phyloP scores from a whole-genome alignment of 2,329 filamentous ascomycete species.

The Harringtonia lauricola region DNA sequence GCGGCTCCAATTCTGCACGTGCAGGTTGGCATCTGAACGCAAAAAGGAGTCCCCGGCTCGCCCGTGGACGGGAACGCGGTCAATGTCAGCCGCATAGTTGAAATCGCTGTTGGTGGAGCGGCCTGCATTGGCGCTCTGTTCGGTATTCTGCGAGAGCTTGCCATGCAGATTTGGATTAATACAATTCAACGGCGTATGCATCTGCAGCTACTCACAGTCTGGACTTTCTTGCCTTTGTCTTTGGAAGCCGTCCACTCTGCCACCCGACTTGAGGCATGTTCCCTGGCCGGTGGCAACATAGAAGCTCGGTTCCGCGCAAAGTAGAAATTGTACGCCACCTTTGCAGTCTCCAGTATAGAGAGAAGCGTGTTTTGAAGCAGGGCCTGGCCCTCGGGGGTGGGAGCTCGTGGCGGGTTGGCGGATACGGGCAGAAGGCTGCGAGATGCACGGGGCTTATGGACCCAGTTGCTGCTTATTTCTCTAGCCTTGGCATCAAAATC shows the following conservation, averaged over 20 bases:
- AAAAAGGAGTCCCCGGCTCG: neutral
- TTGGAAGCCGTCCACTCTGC: no score
- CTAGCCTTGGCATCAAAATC: conserved; percentile 15
- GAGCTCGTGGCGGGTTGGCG: conserved; percentile 8
- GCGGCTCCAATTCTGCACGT: no score
- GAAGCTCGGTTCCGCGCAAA: neutral
- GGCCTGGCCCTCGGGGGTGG: conserved; percentile 9
- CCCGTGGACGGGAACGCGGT: conserved; percentile 1
- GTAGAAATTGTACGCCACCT: neutral
- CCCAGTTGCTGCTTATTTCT: conserved; percentile 12
- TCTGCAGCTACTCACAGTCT: no score
- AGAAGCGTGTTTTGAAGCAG: conserved; percentile 16
- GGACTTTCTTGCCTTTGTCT: neutral
- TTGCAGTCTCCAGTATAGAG: conserved; percentile 9
- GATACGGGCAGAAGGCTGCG: conserved; percentile 9
- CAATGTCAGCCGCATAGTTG: neutral
- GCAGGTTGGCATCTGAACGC: neutral
- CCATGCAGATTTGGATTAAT: no score
- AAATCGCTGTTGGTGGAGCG: no score
- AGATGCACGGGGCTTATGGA: conserved; percentile 12
- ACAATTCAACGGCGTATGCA: no score
- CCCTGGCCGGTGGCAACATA: no score
- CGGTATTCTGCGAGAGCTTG: no score
- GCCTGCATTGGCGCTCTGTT: no score
- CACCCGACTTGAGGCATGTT: no score